Evolutionary conservation across 2,329 filamentous ascomycete species (phyloP).

Genomic region (Colletotrichum euphorbiae): DNA sequence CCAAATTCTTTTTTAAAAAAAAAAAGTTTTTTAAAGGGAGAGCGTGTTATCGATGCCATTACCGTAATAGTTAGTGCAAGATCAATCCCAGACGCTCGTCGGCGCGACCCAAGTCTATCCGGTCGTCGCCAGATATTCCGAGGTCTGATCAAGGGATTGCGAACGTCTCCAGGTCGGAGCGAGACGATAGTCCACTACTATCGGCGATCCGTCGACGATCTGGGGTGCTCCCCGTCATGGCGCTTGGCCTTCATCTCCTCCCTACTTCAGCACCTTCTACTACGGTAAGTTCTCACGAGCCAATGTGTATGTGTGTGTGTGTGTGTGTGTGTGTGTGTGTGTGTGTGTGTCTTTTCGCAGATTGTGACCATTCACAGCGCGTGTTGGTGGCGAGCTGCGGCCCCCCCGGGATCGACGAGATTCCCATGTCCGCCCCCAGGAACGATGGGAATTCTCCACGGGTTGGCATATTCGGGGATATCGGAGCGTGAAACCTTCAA

Average conservation of each 20-base stretch:
- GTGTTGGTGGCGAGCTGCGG: slow-evolving; percentile 4
- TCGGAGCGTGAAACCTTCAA: slow-evolving; percentile 22
- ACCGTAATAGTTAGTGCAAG: background rate
- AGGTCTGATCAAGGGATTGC: slow-evolving; percentile 21
- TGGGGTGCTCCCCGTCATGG: slow-evolving; percentile 18
- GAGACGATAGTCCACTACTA: slow-evolving; percentile 3
- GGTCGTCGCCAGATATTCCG: background rate
- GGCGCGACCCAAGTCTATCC: background rate
- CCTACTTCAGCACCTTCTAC: background rate
- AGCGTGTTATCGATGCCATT: background rate
- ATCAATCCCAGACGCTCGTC: slow-evolving; percentile 7
- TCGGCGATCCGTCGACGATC: slow-evolving; percentile 26
- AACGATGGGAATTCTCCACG: slow-evolving; percentile 15
- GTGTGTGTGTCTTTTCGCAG: background rate
- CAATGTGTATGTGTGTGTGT: background rate
- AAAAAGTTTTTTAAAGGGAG: too few relatives aligned
- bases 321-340: background rate
- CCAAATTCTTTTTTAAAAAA: too few relatives aligned
- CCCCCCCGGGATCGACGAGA: background rate
- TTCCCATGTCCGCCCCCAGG: slow-evolving; percentile 1
- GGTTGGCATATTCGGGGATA: background rate
- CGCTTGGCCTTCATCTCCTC: slow-evolving; percentile 4
- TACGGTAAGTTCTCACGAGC: slow-evolving; percentile 4
- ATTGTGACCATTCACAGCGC: background rate
- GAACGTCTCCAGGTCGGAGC: slow-evolving; percentile 5